These are phyloP conservation scores for Calocera cornea DNA, from an alignment of 768 basidiomycete species.

Conservation along the genomic window DNA sequence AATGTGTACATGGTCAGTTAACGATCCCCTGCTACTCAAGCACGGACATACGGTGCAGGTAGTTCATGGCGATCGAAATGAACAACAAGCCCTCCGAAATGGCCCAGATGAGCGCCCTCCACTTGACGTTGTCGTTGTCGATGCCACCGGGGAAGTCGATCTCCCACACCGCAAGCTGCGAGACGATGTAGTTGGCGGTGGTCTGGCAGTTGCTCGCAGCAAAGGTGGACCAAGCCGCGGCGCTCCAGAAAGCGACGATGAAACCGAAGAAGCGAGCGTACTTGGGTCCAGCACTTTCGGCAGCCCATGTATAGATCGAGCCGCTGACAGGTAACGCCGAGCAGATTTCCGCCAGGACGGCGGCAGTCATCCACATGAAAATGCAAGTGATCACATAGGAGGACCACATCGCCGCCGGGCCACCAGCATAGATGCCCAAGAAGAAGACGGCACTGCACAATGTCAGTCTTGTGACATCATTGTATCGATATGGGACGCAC, in stretches of 20 bases:
- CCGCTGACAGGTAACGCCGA: conserved; percentile 63
- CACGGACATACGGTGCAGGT: conserved; percentile 51
- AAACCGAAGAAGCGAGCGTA: conserved; percentile 79
- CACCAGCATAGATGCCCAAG: conserved; percentile 70
- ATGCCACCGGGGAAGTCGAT: conserved; percentile 72
- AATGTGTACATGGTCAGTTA: background rate
- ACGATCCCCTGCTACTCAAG: background rate
- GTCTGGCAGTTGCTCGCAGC: conserved; percentile 77
- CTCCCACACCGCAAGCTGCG: conserved; percentile 67
- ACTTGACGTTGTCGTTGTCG: conserved; percentile 57
- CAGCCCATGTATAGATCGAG: conserved; percentile 91
- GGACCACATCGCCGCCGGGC: conserved; percentile 80
- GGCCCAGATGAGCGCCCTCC: conserved; percentile 74
- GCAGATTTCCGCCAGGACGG: conserved; percentile 78
- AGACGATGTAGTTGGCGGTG: conserved; percentile 80
- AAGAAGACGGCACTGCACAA: conserved; percentile 54
- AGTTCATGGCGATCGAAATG: conserved; percentile 67
- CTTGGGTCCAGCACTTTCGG: conserved; percentile 79
- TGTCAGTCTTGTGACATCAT: background rate
- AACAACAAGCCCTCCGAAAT: conserved; percentile 61
- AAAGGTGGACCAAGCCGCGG: conserved; percentile 95
- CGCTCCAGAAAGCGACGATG: conserved; percentile 85
- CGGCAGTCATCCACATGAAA: conserved; percentile 80
- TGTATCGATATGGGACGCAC: conserved; percentile 27
- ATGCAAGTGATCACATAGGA: conserved; percentile 69